These are phyloP conservation scores for Eremothecium gossypii DNA, from an alignment of 1,139 yeast genomes.

Conservation along the genomic window DNA sequence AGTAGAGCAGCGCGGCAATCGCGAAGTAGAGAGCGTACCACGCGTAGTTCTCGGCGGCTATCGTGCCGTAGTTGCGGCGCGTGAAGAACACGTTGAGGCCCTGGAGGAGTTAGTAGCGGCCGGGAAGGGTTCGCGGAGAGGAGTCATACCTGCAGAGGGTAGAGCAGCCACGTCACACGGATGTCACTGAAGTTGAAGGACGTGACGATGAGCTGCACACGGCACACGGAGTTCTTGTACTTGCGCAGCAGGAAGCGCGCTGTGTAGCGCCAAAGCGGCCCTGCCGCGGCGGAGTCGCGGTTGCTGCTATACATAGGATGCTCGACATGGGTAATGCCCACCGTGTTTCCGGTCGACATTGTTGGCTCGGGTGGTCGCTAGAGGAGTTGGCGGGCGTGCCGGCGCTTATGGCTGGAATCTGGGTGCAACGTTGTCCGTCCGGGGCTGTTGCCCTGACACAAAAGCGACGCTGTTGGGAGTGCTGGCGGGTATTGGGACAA, in stretches of 20 bases:
- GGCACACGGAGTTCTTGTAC: slow-evolving; percentile 1
- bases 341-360: background rate
- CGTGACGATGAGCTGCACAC: background rate
- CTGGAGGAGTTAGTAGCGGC: background rate
- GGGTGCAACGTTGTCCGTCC: too few species aligned
- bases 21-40: background rate
- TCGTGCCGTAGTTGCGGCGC: background rate
- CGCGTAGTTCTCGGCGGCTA: slow-evolving; percentile 1
- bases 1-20: background rate
- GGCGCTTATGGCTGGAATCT: too few species aligned
- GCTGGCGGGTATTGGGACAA: too few species aligned
- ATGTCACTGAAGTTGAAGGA: background rate
- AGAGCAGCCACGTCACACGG: slow-evolving; percentile 3
- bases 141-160: slow-evolving; percentile 2
- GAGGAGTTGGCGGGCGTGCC: too few species aligned
- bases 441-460: too few species aligned
- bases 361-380: too few species aligned
- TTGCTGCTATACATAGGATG: slow-evolving; percentile 2
- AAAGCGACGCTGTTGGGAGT: too few species aligned
- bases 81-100: background rate
- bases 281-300: background rate
- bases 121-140: background rate
- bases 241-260: background rate
- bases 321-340: slow-evolving; percentile 2
- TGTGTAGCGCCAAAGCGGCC: slow-evolving; percentile 1